A percentile compares a stretch with the other conserved stretches of the same genome.
phyloP scores from a whole-genome alignment of 2,329 filamentous ascomycete species.

The Sporothrix pseudoabietina region DNA sequence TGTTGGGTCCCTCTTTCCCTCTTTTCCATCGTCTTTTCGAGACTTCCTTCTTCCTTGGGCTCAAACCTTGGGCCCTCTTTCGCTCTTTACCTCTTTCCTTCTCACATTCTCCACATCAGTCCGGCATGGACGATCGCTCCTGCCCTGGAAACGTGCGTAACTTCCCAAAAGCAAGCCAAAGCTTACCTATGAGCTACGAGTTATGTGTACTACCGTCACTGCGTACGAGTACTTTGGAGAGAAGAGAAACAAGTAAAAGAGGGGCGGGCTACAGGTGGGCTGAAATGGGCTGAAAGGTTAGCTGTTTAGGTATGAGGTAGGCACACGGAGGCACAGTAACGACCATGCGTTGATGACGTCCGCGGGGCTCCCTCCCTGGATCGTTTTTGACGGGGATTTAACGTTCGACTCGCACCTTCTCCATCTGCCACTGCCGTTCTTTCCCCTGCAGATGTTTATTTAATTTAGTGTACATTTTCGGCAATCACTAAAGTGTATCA shows the following conservation, averaged over 20 bases:
- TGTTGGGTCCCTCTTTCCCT: slow-evolving; percentile 2
- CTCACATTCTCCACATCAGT: background rate
- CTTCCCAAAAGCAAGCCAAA: background rate
- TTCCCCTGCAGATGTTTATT: background rate
- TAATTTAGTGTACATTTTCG: no score
- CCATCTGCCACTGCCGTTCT: background rate
- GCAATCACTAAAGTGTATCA: background rate
- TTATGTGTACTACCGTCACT: no score
- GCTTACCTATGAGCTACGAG: background rate
- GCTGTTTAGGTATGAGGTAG: background rate
- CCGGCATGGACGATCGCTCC: slow-evolving; percentile 6
- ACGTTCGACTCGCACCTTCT: slow-evolving; percentile 1
- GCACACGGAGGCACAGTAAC: background rate
- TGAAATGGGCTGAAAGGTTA: background rate
- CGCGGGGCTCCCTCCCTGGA: slow-evolving; percentile 12
- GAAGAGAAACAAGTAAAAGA: slow-evolving; percentile 12
- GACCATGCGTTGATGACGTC: slow-evolving; percentile 17
- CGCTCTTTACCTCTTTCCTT: background rate
- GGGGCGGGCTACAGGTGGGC: background rate
- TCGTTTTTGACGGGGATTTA: background rate
- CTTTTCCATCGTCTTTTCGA: background rate
- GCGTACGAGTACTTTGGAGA: background rate
- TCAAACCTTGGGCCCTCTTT: background rate
- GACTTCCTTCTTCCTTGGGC: background rate
- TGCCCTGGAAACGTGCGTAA: background rate